Base-by-base conservation (phyloP, 176 grass and related monocot species). In the Lolium perenne region DNA sequence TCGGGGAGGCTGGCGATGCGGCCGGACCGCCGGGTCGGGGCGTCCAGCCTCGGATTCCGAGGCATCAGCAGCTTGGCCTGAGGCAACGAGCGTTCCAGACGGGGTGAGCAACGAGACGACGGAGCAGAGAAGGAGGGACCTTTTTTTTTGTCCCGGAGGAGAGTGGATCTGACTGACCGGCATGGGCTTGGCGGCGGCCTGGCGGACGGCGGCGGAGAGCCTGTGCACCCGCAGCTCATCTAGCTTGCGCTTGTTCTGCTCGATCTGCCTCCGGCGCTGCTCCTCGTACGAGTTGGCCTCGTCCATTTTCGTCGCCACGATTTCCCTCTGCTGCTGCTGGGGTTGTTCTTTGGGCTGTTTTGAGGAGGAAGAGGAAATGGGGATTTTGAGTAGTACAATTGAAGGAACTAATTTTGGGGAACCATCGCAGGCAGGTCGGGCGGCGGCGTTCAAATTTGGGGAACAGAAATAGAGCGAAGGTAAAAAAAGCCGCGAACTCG, bases 61-160 rank as follows among this genome's bases (percentile, higher is more conserved):
- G 35, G 45, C 85, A 92, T 93, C 50, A 71, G 65, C 17, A 43
- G 11, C 89, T 92, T 95, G 3, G 57, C 23, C 89, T 97, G 79
- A 21, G 61, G 21, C 1, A 69, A 8, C 26, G 43, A 51, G 20
- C 6, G 12, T 9, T 9, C 4, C 7, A 43, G 41, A 83, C 6
- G 3, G 4, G 59, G 41, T 12, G 18, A 63, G 41, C 18, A 16
- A 50, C 0, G 0, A 17, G 43, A 7, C 3, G 7, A 43, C 4
- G 7, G 41, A 43, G 41, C 41, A 43, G 3, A 43, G 41, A 43
- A 43, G 41, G 41, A 0, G 6, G 41, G 41, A 43, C 41, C 6
- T 43, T 43, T 43, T 41, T 41, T 4, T 41, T 4, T 4, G 40
- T 29, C 32, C 32, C 32, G 41, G 41, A 43, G 41, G 41, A 43